Percentiles rank a stretch among this genome's conserved stretches.
phyloP scores from a whole-genome alignment of 1,284 basidiomycete species.

The Cystobasidium sp. region DNA sequence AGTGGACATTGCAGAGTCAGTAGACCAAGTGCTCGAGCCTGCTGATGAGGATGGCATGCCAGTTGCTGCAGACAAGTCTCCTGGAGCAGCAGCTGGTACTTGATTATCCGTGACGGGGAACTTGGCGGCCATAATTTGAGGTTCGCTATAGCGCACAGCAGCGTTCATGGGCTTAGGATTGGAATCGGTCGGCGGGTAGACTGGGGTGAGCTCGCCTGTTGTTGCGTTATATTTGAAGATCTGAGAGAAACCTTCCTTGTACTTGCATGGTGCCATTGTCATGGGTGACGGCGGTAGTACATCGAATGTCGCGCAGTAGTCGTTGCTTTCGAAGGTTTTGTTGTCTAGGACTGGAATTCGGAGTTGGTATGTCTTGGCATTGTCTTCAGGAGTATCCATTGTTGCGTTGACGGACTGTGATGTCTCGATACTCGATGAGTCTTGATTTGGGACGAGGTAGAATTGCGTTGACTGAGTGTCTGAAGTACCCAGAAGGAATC shows the following conservation, averaged over 20 bases:
- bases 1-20: slow-evolving; percentile 5
- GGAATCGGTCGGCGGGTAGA: slow-evolving; percentile 44
- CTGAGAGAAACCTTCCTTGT: slow-evolving; percentile 48
- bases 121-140: slow-evolving; percentile 6
- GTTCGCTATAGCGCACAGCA: slow-evolving; percentile 15
- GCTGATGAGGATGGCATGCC: not conserved
- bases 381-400: not conserved
- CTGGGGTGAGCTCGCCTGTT: slow-evolving; percentile 48
- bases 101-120: not conserved
- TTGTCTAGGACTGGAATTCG: slow-evolving; percentile 50
- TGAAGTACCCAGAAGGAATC: slow-evolving; percentile 51
- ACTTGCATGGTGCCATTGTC: slow-evolving; percentile 49
- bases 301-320: slow-evolving; percentile 53
- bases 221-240: slow-evolving; percentile 47
- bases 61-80: not conserved
- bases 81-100: not conserved
- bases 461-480: slow-evolving; percentile 51
- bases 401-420: slow-evolving; percentile 1
- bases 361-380: slow-evolving; percentile 46
- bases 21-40: not conserved
- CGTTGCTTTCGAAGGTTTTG: slow-evolving; percentile 44
- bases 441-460: slow-evolving; percentile 45
- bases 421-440: not conserved
- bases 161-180: slow-evolving; percentile 43
- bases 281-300: slow-evolving; percentile 49